Evolutionary conservation across 225 moss, liverwort and hornwort species (phyloP).

Genomic region (Takakia lepidozioides): DNA sequence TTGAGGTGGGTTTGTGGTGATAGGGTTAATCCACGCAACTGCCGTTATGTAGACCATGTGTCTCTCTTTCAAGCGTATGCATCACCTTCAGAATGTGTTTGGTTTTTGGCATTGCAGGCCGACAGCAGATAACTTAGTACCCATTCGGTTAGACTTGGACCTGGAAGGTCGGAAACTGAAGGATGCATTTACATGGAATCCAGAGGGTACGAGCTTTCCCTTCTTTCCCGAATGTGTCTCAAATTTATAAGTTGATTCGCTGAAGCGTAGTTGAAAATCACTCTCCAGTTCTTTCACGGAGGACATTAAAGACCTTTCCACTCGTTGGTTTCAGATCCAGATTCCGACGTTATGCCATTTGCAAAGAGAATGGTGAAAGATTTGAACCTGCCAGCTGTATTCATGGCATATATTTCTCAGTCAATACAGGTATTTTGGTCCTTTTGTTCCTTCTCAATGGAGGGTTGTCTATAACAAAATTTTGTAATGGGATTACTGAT

Average conservation of each 20-base stretch:
- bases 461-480: not conserved
- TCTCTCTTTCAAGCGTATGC: no score
- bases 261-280: no score
- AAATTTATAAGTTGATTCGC: no score
- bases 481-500: no score
- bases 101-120: constrained; percentile 23
- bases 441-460: not conserved
- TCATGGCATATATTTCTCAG: constrained; percentile 37
- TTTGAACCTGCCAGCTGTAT: constrained; percentile 37
- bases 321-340: constrained; percentile 24
- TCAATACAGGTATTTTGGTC: constrained; percentile 35
- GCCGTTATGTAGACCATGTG: no score
- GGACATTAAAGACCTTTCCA: not conserved
- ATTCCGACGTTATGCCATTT: constrained; percentile 42
- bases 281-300: no score
- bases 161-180: constrained; percentile 41
- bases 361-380: constrained; percentile 37
- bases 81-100: no score
- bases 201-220: constrained; percentile 19
- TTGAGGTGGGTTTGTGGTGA: no score
- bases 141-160: constrained; percentile 48
- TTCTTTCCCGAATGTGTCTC: no score
- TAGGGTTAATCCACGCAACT: no score
- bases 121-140: constrained; percentile 43
- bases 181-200: constrained; percentile 53